These are phyloP conservation scores for Ehretia macrophylla DNA, from an alignment of 257 asterid species.

Conservation along the genomic window DNA sequence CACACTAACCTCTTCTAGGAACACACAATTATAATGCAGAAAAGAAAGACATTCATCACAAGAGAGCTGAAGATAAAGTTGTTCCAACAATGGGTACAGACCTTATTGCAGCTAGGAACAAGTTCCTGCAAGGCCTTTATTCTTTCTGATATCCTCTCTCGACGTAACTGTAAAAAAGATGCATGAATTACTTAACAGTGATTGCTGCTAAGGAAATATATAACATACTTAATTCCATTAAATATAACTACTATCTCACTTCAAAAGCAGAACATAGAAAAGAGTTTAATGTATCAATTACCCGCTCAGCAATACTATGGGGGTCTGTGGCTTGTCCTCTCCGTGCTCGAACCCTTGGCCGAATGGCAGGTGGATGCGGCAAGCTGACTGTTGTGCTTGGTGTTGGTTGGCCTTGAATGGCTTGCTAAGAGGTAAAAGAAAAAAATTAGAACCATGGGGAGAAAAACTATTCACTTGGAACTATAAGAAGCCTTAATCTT, in stretches of 20 bases:
- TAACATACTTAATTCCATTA: too few species aligned
- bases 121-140: slow-evolving; percentile 90
- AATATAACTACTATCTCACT: too few species aligned
- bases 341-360: slow-evolving; percentile 86
- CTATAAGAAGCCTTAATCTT: too few species aligned
- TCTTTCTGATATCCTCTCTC: slow-evolving; percentile 86
- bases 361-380: slow-evolving; percentile 68
- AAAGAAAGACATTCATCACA: too few species aligned
- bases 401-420: slow-evolving; percentile 69
- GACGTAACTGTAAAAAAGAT: slow-evolving; percentile 54
- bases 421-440: slow-evolving; percentile 29
- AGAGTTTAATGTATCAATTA: slow-evolving; percentile 18
- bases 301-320: slow-evolving; percentile 91
- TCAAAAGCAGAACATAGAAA: not conserved
- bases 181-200: slow-evolving; percentile 9
- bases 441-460: too few species aligned
- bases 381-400: slow-evolving; percentile 51
- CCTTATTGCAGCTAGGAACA: slow-evolving; percentile 94
- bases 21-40: too few species aligned
- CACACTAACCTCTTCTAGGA: too few species aligned
- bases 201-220: not conserved
- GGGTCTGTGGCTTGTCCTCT: slow-evolving; percentile 96
- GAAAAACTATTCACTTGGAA: too few species aligned
- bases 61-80: not conserved
- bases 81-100: slow-evolving; percentile 15